Evolutionary conservation across 2,329 filamentous ascomycete genomes (phyloP).

Genomic region (Cladophialophora bantiana): DNA sequence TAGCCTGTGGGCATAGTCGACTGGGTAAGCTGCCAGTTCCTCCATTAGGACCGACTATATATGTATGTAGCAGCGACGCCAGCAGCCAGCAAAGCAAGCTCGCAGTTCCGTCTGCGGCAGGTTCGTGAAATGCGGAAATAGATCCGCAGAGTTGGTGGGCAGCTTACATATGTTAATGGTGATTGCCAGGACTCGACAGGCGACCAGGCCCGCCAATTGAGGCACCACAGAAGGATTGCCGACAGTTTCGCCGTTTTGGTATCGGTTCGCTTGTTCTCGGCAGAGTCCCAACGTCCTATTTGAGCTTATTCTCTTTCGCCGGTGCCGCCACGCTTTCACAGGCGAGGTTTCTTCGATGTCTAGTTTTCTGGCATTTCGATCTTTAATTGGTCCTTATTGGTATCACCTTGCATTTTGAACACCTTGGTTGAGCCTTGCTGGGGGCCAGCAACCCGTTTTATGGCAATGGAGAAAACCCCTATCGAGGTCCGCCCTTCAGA

Average conservation of each 20-base stretch:
- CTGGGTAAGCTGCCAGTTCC: not conserved
- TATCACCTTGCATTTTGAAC: not conserved
- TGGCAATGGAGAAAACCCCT: constrained; percentile 10
- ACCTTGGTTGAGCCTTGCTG: not conserved
- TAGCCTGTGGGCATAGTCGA: not conserved
- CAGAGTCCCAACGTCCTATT: not conserved
- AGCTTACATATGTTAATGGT: not conserved
- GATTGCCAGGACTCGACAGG: not conserved
- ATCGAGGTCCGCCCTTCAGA: not conserved
- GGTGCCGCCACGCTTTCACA: not conserved
- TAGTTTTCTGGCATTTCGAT: not conserved
- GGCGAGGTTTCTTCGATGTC: not conserved
- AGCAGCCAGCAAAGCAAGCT: too few species aligned
- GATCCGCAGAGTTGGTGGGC: not conserved
- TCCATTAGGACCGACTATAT: not conserved
- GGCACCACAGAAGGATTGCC: not conserved
- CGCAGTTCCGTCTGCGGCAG: not conserved
- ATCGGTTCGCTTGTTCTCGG: not conserved
- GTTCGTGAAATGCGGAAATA: not conserved
- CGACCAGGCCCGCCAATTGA: not conserved
- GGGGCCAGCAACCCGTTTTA: not conserved
- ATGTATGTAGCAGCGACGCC: too few species aligned
- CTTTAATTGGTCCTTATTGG: not conserved
- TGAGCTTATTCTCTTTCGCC: not conserved
- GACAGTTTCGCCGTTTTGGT: not conserved